Conservation (phyloP, 371 early-diverging fungal genomes). For the Saksenaea vasiformis region DNA sequence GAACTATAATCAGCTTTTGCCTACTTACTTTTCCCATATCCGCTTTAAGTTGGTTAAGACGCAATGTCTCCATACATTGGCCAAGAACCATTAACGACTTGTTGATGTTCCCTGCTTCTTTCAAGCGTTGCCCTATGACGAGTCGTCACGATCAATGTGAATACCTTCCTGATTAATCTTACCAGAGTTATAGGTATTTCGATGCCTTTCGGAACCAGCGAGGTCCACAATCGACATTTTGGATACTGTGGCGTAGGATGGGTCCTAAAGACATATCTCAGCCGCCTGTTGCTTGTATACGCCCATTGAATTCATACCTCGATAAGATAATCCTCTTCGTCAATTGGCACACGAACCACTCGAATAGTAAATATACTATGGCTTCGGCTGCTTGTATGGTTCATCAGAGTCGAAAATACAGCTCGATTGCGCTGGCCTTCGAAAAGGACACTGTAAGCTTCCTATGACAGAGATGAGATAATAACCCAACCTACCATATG, state of each 20-base stretch:
- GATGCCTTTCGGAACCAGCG: constrained; percentile 94
- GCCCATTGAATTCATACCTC: constrained; percentile 43
- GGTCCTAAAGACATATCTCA: constrained; percentile 30
- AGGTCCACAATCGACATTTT: constrained; percentile 90
- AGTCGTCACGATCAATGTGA: not conserved
- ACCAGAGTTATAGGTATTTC: constrained; percentile 79
- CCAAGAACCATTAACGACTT: constrained; percentile 93
- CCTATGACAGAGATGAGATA: constrained; percentile 20
- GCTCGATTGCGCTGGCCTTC: constrained; percentile 66
- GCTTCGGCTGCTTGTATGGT: constrained; percentile 65
- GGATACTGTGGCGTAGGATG: constrained; percentile 51
- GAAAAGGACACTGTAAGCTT: constrained; percentile 60
- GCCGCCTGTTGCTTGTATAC: not conserved
- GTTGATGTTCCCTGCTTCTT: constrained; percentile 95
- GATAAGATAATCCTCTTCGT: constrained; percentile 49
- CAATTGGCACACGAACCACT: constrained; percentile 60
- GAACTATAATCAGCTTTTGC: not conserved
- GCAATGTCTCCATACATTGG: constrained; percentile 76
- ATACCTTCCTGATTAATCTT: constrained; percentile 68
- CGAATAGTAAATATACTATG: constrained; percentile 76
- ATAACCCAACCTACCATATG: not conserved
- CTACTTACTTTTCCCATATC: constrained; percentile 40
- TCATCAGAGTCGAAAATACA: constrained; percentile 64
- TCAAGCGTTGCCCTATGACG: constrained; percentile 68
- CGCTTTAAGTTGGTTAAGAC: constrained; percentile 55